Evolutionary conservation across 768 basidiomycete species (phyloP), one percentile per base, ranked within the genome.

Genomic region (Porphyrellus cyaneotinctus): DNA sequence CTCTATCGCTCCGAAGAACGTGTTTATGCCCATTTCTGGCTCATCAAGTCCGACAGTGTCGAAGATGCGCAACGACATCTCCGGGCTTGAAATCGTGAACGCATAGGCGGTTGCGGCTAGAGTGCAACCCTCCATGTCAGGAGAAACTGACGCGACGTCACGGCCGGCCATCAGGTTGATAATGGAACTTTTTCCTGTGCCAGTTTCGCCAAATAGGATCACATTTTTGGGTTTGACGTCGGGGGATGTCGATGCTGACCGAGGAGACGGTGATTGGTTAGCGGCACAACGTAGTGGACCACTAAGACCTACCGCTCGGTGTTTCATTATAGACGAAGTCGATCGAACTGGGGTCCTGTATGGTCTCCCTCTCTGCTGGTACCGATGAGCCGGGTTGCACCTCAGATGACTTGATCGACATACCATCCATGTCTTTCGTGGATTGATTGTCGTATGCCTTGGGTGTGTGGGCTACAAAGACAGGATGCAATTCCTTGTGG

Each of bases 21-120:
- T 12, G 39, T 48, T 33, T 43, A 43, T 2, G 3, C 43, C 47
- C 15, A 49, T 46, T 6, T 59, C 49, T 15, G 58, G 41, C 15
- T 55, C 58, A 8, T 59, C 36, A 32, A 59, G 52, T 6, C 39
- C 22, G 23, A 41, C 39, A 6, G 39, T 58, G 11, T 59, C 58
- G 17, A 43, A 58, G 24, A 50, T 18, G 10, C 22, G 32, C 8
- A 58, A 4, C 12, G 22, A 12, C 4, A n/a, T 4, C 7, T 15
- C 4, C 28, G 17, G 35, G 23, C 14, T 2, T 8, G 23, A 14
- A 0, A 58, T 45, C 14, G 32, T 17, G 6, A 58, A 58, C 1
- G 30, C 13, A 17, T 58, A 46, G 6, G 46, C 43, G 2, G 24
- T 47, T 17, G 50, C 2, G 4, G 28, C 3, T 4, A 58, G 30